These are phyloP conservation scores for Thermothielavioides terrestris DNA, from an alignment of 495 filamentous ascomycete species.

Conservation along the genomic window DNA sequence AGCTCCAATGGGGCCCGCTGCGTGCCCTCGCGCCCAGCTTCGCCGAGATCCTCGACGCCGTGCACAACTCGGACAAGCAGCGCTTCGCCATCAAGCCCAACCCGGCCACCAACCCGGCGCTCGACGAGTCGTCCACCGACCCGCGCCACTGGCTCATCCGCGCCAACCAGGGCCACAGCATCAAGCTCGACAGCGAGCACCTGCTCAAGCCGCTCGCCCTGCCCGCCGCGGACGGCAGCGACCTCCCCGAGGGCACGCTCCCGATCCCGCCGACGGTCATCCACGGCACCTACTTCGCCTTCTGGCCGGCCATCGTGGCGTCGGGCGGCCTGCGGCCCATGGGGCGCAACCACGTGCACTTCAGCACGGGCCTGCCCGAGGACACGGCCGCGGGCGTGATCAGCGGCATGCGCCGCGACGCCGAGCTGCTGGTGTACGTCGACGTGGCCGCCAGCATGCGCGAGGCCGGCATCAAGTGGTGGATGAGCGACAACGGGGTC, in stretches of 20 bases:
- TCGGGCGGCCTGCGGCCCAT: constrained; percentile 72
- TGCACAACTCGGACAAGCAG: constrained; percentile 76
- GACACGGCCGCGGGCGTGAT: constrained; percentile 47
- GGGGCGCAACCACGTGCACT: constrained; percentile 80
- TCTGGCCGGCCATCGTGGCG: constrained; percentile 62
- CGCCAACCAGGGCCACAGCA: constrained; percentile 84
- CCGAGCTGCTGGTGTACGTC: constrained; percentile 71
- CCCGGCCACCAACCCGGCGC: constrained; percentile 28
- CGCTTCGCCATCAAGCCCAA: constrained; percentile 60
- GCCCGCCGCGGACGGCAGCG: constrained; percentile 27
- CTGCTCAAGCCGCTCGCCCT: constrained; percentile 59
- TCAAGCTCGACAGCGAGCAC: constrained; percentile 57
- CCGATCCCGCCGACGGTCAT: constrained; percentile 56
- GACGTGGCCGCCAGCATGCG: constrained; percentile 59
- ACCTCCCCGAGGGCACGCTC: constrained; percentile 7
- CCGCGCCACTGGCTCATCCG: constrained; percentile 76
- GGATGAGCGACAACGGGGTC: constrained; percentile 80
- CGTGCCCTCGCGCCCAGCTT: constrained; percentile 62
- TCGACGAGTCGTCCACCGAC: constrained; percentile 30
- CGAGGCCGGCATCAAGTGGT: constrained; percentile 65
- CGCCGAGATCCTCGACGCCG: constrained; percentile 60
- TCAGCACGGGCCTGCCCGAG: constrained; percentile 57
- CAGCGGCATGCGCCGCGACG: constrained; percentile 75
- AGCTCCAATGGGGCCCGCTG: constrained; percentile 65
- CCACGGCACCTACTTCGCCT: constrained; percentile 77